Conservation (phyloP, 768 basidiomycete species). For the Lentinula boryana region DNA sequence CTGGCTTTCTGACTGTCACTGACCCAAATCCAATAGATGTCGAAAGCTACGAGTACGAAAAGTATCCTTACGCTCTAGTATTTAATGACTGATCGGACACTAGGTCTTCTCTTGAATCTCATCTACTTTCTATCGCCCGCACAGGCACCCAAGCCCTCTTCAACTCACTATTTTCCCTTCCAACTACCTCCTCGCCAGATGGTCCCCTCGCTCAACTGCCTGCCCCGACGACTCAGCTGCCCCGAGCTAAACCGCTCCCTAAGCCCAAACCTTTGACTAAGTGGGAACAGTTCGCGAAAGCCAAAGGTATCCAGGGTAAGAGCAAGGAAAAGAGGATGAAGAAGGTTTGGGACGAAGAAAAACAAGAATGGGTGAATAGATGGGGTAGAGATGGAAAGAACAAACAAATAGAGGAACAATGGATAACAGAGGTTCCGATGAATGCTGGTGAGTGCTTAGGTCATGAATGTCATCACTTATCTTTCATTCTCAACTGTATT, state of each 20-base stretch:
- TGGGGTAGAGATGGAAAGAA: slow-evolving; percentile 94
- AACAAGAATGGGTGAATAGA: slow-evolving; percentile 84
- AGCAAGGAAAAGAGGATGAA: slow-evolving; percentile 48
- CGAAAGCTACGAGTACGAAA: slow-evolving; percentile 71
- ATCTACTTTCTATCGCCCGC: slow-evolving; percentile 72
- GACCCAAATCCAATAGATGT: slow-evolving; percentile 85
- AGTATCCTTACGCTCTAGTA: not conserved
- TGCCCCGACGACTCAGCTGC: slow-evolving; percentile 66
- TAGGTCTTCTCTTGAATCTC: slow-evolving; percentile 75
- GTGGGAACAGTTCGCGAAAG: slow-evolving; percentile 93
- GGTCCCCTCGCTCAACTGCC: slow-evolving; percentile 85
- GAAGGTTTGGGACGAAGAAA: slow-evolving; percentile 91
- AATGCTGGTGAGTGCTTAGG: slow-evolving; percentile 62
- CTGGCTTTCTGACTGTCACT: slow-evolving; percentile 78
- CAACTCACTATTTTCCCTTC: slow-evolving; percentile 75
- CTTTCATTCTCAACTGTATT: not conserved
- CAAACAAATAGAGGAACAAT: slow-evolving; percentile 78
- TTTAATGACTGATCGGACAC: not conserved
- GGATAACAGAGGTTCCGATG: slow-evolving; percentile 86
- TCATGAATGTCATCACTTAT: not conserved
- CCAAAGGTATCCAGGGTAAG: slow-evolving; percentile 87
- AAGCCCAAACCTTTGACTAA: slow-evolving; percentile 91
- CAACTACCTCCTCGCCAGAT: slow-evolving; percentile 65
- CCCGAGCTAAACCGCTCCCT: slow-evolving; percentile 88
- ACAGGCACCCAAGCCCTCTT: slow-evolving; percentile 82